Conservation (phyloP, 2,329 filamentous ascomycete genomes). For the Cladophialophora chaetospira region DNA sequence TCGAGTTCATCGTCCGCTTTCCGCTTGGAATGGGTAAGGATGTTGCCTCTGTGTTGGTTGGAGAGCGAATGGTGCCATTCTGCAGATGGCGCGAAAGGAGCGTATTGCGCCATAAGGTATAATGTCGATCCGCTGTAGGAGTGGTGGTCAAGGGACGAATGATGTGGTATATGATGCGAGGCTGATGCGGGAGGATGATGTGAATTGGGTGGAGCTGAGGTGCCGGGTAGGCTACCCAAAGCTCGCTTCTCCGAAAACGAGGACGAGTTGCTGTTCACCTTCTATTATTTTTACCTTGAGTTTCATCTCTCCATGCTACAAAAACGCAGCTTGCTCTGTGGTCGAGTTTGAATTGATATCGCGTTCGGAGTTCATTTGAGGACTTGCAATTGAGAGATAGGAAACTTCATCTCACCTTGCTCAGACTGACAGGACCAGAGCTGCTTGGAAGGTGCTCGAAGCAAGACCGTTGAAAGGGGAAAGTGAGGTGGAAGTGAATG, state of each 20-base stretch:
- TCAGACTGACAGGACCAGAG: not conserved
- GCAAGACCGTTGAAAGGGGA: slow-evolving; percentile 1
- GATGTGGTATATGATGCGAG: not conserved
- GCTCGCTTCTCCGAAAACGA: no score
- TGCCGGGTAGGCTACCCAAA: not conserved
- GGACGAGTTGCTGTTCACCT: not conserved
- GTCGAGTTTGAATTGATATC: slow-evolving; percentile 15
- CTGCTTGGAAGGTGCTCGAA: slow-evolving; percentile 23
- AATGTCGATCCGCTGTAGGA: not conserved
- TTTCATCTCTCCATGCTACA: slow-evolving; percentile 9
- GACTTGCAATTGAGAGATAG: not conserved
- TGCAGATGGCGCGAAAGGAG: slow-evolving; percentile 8
- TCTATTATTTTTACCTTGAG: slow-evolving; percentile 1
- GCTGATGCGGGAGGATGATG: not conserved
- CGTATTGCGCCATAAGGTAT: slow-evolving; percentile 15
- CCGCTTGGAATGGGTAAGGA: slow-evolving; percentile 20
- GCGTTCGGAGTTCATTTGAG: not conserved
- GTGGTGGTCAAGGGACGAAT: not conserved
- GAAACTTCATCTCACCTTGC: not conserved
- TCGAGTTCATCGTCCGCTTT: slow-evolving; percentile 27
- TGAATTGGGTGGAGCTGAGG: not conserved
- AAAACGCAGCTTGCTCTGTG: slow-evolving; percentile 12
- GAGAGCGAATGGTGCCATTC: slow-evolving; percentile 12
- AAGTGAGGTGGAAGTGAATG: slow-evolving; percentile 3
- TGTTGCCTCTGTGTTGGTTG: slow-evolving; percentile 22